These are phyloP conservation scores for Fusarium miscanthi DNA, from an alignment of 2,329 filamentous ascomycete genomes.

Conservation along the genomic window DNA sequence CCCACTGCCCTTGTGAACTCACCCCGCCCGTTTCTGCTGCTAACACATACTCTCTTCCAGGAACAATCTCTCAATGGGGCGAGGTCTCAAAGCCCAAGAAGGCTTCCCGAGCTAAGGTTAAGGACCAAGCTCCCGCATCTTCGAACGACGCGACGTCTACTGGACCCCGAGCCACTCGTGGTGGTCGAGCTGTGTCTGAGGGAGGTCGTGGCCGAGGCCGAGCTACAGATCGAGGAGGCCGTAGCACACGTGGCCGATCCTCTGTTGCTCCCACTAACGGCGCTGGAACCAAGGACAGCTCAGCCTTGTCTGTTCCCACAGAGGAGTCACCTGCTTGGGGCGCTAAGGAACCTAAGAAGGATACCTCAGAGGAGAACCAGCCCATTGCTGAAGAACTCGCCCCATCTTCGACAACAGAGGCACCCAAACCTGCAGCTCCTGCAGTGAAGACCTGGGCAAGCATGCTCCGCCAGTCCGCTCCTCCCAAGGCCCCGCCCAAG, in stretches of 20 bases:
- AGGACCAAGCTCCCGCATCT: conserved; percentile 67
- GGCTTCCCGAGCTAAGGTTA: conserved; percentile 78
- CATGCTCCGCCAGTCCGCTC: conserved; percentile 73
- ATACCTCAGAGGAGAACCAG: conserved; percentile 51
- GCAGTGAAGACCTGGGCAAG: conserved; percentile 77
- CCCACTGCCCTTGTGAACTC: background rate
- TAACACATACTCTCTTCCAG: conserved; percentile 58
- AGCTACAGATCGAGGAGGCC: conserved; percentile 71
- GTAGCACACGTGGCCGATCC: conserved; percentile 73
- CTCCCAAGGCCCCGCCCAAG: conserved; percentile 68
- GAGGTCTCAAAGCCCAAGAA: conserved; percentile 86
- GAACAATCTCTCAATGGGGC: conserved; percentile 84
- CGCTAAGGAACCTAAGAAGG: conserved; percentile 52
- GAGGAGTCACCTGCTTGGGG: conserved; percentile 71
- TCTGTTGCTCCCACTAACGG: conserved; percentile 69
- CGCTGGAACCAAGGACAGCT: conserved; percentile 65
- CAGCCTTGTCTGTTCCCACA: conserved; percentile 72
- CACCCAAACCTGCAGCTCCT: conserved; percentile 53
- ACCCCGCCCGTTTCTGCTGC: conserved; percentile 22
- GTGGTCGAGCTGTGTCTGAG: conserved; percentile 71
- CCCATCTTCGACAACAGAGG: conserved; percentile 49
- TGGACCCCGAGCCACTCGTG: conserved; percentile 63
- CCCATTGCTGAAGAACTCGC: conserved; percentile 48
- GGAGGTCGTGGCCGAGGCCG: conserved; percentile 71
- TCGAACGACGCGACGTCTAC: conserved; percentile 60